Base-by-base conservation (phyloP, 306 rosid species). In the Phaseolus lunatus region DNA sequence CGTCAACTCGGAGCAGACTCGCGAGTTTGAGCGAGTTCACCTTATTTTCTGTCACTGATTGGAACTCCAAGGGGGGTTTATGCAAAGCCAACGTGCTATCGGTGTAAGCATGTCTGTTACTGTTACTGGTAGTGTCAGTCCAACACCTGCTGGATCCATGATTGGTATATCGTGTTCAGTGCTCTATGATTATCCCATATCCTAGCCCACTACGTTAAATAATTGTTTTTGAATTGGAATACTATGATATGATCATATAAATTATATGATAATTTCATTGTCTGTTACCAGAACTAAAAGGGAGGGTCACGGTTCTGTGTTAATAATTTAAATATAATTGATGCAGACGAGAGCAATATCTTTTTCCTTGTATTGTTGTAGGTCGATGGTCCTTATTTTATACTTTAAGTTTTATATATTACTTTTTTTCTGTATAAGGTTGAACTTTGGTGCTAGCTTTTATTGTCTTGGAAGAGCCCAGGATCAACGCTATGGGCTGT, bases 41-140 rank as follows among this genome's bases (percentile, higher is more conserved):
- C n/a, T n/a, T n/a, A n/a, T 72, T 84, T 67, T 70, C 43, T 89
- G 44, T 87, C 87, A 0, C 61, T 85, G 5, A 80, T 52, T 57
- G 79, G 65, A 78, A 12, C 24, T 20, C 43, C 50, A 31, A 53
- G 33, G 41, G 24, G 1, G 59, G 35, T 16, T 44, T 81, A 48
- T 78, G 57, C 18, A 31, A 66, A 61, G 58, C 71, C 59, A 69
- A 79, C 77, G 3, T 78, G 53, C 26, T 70, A 62, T 12, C 80
- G 78, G 15, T 80, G 85, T 45, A 73, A 66, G 76, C 47, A 65
- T 23, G 82, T 75, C 47, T 86, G 87, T 49, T 77, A 65, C 72
- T 88, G 92, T 84, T 79, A 22, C 80, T 41, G 19, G 13, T 78
- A 47, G 22, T 33, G 82, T 70, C 82, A 70, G 23, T 76, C 59